Base-by-base conservation (phyloP, 2,329 filamentous ascomycete species). In the Aspergillus pseudotamarii region DNA sequence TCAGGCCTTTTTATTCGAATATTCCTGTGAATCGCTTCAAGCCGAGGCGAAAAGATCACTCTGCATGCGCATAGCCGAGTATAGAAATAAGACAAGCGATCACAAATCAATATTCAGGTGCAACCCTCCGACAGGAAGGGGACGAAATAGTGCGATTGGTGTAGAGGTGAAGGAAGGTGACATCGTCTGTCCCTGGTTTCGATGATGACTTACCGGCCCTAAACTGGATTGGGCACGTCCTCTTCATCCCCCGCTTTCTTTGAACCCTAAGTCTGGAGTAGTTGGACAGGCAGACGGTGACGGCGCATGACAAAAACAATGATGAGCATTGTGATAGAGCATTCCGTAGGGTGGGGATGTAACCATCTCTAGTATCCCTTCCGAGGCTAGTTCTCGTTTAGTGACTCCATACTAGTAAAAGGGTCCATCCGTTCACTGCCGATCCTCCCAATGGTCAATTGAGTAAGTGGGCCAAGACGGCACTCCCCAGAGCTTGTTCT, bases 1-100 rank as follows among this genome's bases (percentile, higher is more conserved):
- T 23, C 45, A 43, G 19, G 12, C 23, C 51, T 66, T 59, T 59
- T 64, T 67, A 68, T 51, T 28, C 28, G 48, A 10, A 32, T 19
- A 32, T 32, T 19, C 28, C 48, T 32, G 48, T 62, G 32, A 32
- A 46, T 43, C 58, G 50, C 57, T 54, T 56, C 54, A 48, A 28
- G 55, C 58, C 62, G 50, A 62, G 64, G 62, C 36, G 57, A 30
- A 30, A 36, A 45, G 38, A 36, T 54, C 53, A 36, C 36, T 64
- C 53, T 43, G 58, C 57, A 46, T 21, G 54, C 59, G 51, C 60
- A 68, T 58, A 56, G 57, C 48, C 59, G 62, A 61, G 30, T 53
- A 32, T 32, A 32, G 48, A 28, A 32, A 34, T 43, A 48, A 32
- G 30, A 21, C 34, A 10, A 50, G 48, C 14, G 46, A 36, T 51